These are phyloP conservation scores for Kluyveromyces marxianus DNA, from an alignment of 1,139 yeast genomes.

Conservation along the genomic window DNA sequence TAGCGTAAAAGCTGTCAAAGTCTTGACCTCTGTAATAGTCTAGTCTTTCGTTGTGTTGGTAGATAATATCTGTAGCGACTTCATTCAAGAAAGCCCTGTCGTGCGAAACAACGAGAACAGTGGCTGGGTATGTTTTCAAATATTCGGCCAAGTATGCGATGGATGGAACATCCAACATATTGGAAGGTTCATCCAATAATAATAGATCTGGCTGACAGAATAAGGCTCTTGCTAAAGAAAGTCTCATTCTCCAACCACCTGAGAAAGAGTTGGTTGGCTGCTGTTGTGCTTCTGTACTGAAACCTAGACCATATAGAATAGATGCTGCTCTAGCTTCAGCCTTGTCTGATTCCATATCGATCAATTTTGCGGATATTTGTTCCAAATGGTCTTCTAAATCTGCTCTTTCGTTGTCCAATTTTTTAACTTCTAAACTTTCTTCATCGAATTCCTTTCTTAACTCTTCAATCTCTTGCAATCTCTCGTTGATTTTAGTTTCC, in stretches of 20 bases:
- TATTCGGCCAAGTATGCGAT: constrained; percentile 88
- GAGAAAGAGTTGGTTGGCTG: constrained; percentile 84
- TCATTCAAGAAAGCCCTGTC: constrained; percentile 95
- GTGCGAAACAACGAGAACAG: constrained; percentile 93
- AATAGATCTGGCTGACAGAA: constrained; percentile 94
- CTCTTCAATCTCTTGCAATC: constrained; percentile 66
- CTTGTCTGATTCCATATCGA: constrained; percentile 93
- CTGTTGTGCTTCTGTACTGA: constrained; percentile 78
- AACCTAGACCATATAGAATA: constrained; percentile 88
- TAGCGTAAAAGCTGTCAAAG: constrained; percentile 86
- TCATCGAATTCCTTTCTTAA: constrained; percentile 70
- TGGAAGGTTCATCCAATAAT: constrained; percentile 94
- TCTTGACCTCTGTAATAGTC: constrained; percentile 94
- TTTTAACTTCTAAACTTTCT: constrained; percentile 69
- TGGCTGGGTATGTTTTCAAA: constrained; percentile 81
- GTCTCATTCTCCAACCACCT: constrained; percentile 99
- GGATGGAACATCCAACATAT: constrained; percentile 99
- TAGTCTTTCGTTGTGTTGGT: constrained; percentile 93
- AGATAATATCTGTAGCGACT: constrained; percentile 95
- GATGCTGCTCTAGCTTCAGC: constrained; percentile 97
- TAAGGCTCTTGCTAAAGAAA: constrained; percentile 94
- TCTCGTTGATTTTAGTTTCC: constrained; percentile 63
- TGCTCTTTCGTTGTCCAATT: constrained; percentile 80
- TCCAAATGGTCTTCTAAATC: constrained; percentile 74
- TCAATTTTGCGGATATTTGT: constrained; percentile 72